phyloP scores from a whole-genome alignment of 306 rosid genomes.

The Hippophae rhamnoides region DNA sequence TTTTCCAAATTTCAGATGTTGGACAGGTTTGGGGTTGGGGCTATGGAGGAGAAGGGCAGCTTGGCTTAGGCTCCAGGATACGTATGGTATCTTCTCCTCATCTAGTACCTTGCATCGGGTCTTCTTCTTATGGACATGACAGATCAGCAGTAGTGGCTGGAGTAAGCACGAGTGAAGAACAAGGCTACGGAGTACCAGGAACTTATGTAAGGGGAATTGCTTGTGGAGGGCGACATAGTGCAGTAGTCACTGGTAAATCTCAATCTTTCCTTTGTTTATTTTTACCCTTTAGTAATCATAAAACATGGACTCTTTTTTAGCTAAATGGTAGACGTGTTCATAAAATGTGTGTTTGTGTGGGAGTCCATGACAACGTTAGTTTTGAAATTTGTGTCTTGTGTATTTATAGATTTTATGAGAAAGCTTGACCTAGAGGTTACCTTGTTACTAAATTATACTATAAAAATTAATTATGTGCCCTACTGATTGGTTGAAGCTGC shows the following conservation, averaged over 20 bases:
- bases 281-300: not conserved
- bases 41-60: constrained; percentile 99
- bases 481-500: no score
- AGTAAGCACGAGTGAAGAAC: constrained; percentile 59
- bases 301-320: not conserved
- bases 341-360: no score
- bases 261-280: constrained; percentile 2
- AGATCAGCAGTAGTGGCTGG: constrained; percentile 36
- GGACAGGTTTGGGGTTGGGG: constrained; percentile 99
- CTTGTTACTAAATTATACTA: no score
- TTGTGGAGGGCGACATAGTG: constrained; percentile 98
- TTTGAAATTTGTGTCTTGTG: no score
- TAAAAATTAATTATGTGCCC: no score
- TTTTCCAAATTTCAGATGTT: constrained; percentile 52
- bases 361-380: no score
- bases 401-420: no score
- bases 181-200: constrained; percentile 57
- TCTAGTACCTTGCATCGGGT: constrained; percentile 64
- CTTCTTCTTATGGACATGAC: constrained; percentile 56
- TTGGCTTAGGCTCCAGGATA: constrained; percentile 85
- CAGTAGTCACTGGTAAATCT: constrained; percentile 63
- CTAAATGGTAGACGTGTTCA: no score
- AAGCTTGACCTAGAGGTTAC: no score
- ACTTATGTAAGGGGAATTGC: constrained; percentile 70
- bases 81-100: constrained; percentile 97